A percentile compares a stretch with the other conserved stretches of the same genome.
Evolutionary conservation across 352 stramenopile genomes (phyloP).

Genomic region (Phytophthora lateralis): DNA sequence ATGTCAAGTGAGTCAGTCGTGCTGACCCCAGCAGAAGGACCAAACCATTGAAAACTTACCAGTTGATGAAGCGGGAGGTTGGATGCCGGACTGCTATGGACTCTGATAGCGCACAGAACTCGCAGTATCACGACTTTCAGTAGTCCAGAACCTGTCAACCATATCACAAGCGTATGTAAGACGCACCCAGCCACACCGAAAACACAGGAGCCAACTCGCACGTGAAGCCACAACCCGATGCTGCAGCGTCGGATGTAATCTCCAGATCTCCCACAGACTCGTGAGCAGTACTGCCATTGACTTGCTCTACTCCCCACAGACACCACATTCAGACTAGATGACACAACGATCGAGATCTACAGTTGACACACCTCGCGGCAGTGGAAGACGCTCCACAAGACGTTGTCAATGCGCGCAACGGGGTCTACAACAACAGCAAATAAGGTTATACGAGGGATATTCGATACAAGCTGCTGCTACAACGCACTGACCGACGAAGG

Average conservation of each 20-base stretch:
- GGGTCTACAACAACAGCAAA: slow-evolving; percentile 22
- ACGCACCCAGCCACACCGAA: neutral
- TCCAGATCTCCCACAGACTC: slow-evolving; percentile 31
- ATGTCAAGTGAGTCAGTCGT: slow-evolving; percentile 6
- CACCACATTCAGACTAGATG: neutral
- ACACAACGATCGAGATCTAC: neutral
- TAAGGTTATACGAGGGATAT: neutral
- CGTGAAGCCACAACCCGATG: slow-evolving; percentile 14
- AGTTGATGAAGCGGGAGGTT: slow-evolving; percentile 25
- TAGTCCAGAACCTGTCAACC: slow-evolving; percentile 8
- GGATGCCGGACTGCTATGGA: neutral
- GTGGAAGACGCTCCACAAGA: slow-evolving; percentile 34
- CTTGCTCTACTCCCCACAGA: neutral
- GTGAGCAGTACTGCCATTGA: slow-evolving; percentile 2
- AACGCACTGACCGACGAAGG: slow-evolving; percentile 38
- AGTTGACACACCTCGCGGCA: slow-evolving; percentile 4
- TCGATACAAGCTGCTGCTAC: neutral
- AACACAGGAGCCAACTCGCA: slow-evolving; percentile 5
- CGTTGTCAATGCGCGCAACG: slow-evolving; percentile 32
- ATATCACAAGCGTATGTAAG: neutral
- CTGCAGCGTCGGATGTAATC: slow-evolving; percentile 26
- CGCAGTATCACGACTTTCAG: slow-evolving; percentile 22
- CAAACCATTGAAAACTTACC: slow-evolving; percentile 8
- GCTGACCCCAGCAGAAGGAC: neutral
- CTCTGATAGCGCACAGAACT: slow-evolving; percentile 8